These are phyloP conservation scores for Centella asiatica DNA, from an alignment of 129 eudicot genomes.

Conservation along the genomic window DNA sequence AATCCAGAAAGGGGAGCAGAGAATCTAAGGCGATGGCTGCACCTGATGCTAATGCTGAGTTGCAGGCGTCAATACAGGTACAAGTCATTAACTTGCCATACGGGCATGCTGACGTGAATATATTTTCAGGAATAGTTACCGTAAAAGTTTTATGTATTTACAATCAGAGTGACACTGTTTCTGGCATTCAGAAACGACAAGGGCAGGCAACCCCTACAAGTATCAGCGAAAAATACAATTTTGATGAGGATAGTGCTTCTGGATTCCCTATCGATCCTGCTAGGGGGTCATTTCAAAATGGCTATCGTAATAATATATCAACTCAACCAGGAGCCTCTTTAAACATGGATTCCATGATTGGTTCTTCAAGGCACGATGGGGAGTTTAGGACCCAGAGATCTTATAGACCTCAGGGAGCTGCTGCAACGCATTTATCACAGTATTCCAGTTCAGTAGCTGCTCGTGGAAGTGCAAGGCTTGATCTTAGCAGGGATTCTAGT, in stretches of 20 bases:
- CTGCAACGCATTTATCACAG: constrained; percentile 45
- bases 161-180: neutral
- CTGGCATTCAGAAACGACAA: constrained; percentile 45
- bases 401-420: constrained; percentile 34
- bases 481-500: constrained; percentile 42
- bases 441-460: constrained; percentile 72
- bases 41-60: constrained; percentile 81
- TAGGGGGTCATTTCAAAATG: constrained; percentile 28
- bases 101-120: neutral
- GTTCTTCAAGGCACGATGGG: constrained; percentile 26
- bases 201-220: constrained; percentile 55
- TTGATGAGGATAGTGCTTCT: constrained; percentile 50
- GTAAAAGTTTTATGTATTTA: neutral
- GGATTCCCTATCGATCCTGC: constrained; percentile 54
- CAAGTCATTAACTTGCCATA: neutral
- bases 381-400: constrained; percentile 37
- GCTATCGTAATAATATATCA: constrained; percentile 17
- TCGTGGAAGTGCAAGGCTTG: constrained; percentile 64
- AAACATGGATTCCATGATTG: constrained; percentile 22
- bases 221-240: constrained; percentile 55
- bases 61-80: constrained; percentile 63
- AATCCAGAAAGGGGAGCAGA: constrained; percentile 42
- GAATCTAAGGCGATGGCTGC: constrained; percentile 70
- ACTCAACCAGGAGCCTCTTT: constrained; percentile 23
- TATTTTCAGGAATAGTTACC: neutral